Conservation (phyloP, 805 yeast species). For the Kodamaea laetipori region DNA sequence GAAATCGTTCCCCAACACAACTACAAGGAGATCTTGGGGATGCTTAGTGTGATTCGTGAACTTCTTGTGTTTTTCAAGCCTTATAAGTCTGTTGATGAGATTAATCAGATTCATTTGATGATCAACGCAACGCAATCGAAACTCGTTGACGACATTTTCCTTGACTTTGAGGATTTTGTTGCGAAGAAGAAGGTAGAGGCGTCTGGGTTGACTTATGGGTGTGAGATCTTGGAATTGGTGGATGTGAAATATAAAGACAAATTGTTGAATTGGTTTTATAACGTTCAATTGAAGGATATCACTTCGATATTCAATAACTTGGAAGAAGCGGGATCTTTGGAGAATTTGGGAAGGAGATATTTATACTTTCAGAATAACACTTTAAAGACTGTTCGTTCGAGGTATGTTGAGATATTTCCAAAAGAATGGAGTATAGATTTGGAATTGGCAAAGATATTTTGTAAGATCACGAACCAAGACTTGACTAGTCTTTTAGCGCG, state of each 20-base stretch:
- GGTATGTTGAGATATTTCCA: slow-evolving; percentile 61
- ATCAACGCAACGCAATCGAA: slow-evolving; percentile 60
- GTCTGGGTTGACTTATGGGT: slow-evolving; percentile 57
- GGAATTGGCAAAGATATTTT: slow-evolving; percentile 61
- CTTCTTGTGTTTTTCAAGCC: slow-evolving; percentile 72
- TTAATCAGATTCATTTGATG: slow-evolving; percentile 62
- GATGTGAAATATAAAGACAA: slow-evolving; percentile 58
- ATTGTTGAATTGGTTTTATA: slow-evolving; percentile 72
- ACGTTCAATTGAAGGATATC: slow-evolving; percentile 70
- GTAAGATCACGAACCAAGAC: slow-evolving; percentile 69
- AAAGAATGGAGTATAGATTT: slow-evolving; percentile 68
- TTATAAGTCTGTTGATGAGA: slow-evolving; percentile 80
- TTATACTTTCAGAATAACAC: slow-evolving; percentile 72
- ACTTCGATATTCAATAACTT: slow-evolving; percentile 69
- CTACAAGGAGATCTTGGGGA: slow-evolving; percentile 57
- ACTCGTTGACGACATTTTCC: slow-evolving; percentile 67
- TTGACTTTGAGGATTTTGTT: slow-evolving; percentile 62
- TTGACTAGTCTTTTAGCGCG: slow-evolving; percentile 50
- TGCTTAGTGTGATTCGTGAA: slow-evolving; percentile 72
- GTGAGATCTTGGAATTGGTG: slow-evolving; percentile 68
- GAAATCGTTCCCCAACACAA: slow-evolving; percentile 47
- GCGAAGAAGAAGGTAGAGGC: slow-evolving; percentile 10
- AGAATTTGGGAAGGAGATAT: slow-evolving; percentile 79
- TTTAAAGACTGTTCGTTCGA: slow-evolving; percentile 57
- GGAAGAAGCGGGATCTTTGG: slow-evolving; percentile 95